Conservation (phyloP, 2,329 filamentous ascomycete species). For the Talaromyces sp. region DNA sequence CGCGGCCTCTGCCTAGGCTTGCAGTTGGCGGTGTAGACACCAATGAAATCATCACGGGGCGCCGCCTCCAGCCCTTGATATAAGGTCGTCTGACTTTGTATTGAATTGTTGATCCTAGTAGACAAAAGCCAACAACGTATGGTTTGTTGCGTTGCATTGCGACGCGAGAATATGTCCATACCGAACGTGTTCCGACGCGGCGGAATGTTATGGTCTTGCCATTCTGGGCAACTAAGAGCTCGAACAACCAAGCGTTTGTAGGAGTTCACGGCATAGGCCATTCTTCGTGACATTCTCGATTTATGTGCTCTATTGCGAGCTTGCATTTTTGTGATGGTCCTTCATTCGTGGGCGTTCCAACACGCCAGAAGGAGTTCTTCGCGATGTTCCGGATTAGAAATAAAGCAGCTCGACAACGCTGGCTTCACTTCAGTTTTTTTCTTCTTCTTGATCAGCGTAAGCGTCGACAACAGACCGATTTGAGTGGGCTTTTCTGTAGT, state of each 20-base stretch:
- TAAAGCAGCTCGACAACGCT: constrained; percentile 12
- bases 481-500: constrained; percentile 8
- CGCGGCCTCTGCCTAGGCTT: not conserved
- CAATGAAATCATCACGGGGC: not conserved
- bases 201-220: constrained; percentile 8
- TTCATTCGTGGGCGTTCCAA: constrained; percentile 9
- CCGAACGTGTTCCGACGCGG: not conserved
- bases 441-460: constrained; percentile 9
- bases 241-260: not conserved
- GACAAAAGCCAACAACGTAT: not conserved
- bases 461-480: constrained; percentile 5
- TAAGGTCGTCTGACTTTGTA: not conserved
- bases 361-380: not conserved
- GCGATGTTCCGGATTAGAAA: constrained; percentile 2
- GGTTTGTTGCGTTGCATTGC: not conserved
- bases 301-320: not conserved
- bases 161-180: not conserved
- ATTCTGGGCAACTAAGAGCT: not conserved
- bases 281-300: constrained; percentile 14
- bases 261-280: not conserved
- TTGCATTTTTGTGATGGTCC: constrained; percentile 11
- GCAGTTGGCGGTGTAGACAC: not conserved
- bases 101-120: not conserved
- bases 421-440: not conserved
- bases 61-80: not conserved